Percentiles rank a stretch among this genome's conserved stretches.
Evolutionary conservation across 345 rosid genomes (phyloP).

Genomic region (Eucalyptus shirleyi): DNA sequence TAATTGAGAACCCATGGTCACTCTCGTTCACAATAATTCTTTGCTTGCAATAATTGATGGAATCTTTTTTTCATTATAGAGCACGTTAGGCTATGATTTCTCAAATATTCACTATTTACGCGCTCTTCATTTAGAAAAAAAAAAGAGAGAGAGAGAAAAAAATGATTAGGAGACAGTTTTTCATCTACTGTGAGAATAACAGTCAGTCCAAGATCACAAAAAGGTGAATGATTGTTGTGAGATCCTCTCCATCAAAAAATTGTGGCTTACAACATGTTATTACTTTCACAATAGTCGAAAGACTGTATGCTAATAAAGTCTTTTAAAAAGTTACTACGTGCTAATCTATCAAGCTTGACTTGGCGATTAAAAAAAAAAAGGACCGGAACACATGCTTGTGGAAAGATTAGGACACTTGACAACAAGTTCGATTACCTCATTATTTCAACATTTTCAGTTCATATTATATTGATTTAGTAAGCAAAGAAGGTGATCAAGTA

Average conservation of each 20-base stretch:
- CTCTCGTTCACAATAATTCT: not conserved
- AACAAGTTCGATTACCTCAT: not conserved
- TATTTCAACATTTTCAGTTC: not conserved
- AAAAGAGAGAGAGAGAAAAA: too few species aligned
- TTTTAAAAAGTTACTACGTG: not conserved
- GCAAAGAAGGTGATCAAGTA: not conserved
- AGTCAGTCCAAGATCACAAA: accelerated
- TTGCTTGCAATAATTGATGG: not conserved
- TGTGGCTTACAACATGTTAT: too few species aligned
- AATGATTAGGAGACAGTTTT: accelerated
- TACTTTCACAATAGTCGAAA: too few species aligned
- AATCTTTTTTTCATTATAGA: not conserved
- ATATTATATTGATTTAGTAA: too few species aligned
- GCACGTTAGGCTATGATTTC: not conserved
- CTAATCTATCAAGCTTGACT: not conserved
- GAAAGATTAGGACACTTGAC: not conserved
- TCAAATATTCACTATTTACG: not conserved
- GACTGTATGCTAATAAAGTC: too few species aligned
- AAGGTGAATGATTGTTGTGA: too few species aligned
- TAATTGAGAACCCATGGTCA: not conserved
- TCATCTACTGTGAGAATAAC: too few species aligned
- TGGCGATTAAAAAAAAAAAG: not conserved
- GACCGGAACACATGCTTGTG: not conserved
- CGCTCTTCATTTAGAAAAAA: not conserved
- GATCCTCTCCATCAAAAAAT: too few species aligned